Conservation (phyloP, 73 alveolate genomes). For the Chromera velia region DNA sequence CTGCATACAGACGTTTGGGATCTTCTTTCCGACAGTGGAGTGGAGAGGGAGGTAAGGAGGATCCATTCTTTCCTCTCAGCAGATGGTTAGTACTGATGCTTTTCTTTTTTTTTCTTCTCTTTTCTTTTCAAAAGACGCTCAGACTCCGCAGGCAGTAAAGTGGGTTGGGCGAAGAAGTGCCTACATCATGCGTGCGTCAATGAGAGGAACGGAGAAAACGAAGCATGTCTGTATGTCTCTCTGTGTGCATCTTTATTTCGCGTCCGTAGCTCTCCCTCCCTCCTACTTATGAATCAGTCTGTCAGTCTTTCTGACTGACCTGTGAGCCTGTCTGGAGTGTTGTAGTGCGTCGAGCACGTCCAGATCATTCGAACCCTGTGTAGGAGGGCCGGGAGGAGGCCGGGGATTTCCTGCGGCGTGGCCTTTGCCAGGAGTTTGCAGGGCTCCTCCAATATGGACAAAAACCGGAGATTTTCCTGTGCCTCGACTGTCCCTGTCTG, state of each 20-base stretch:
- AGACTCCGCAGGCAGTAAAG: too few relatives aligned
- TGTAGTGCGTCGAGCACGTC: constrained; percentile 78
- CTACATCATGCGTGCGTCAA: not conserved
- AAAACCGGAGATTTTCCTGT: not conserved
- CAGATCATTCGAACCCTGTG: constrained; percentile 68
- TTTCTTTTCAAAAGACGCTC: too few relatives aligned
- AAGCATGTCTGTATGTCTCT: too few relatives aligned
- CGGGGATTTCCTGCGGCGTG: not conserved
- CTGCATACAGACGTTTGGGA: too few relatives aligned
- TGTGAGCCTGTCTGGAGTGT: constrained; percentile 78
- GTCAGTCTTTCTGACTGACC: constrained; percentile 78
- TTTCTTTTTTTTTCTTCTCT: too few relatives aligned
- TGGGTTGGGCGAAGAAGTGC: too few relatives aligned
- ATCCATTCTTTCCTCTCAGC: not conserved
- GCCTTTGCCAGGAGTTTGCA: not conserved
- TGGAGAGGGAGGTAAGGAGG: too few relatives aligned
- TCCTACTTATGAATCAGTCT: constrained; percentile 70
- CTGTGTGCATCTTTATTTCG: too few relatives aligned
- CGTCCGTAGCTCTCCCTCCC: too few relatives aligned
- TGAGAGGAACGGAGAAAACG: too few relatives aligned
- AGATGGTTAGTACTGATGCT: too few relatives aligned
- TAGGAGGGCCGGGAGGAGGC: not conserved
- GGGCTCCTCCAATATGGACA: not conserved
- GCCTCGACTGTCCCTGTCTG: not conserved
- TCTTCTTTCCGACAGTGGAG: too few relatives aligned